Base-by-base conservation (phyloP, 345 rosid genomes). In the Eutrema japonicum region DNA sequence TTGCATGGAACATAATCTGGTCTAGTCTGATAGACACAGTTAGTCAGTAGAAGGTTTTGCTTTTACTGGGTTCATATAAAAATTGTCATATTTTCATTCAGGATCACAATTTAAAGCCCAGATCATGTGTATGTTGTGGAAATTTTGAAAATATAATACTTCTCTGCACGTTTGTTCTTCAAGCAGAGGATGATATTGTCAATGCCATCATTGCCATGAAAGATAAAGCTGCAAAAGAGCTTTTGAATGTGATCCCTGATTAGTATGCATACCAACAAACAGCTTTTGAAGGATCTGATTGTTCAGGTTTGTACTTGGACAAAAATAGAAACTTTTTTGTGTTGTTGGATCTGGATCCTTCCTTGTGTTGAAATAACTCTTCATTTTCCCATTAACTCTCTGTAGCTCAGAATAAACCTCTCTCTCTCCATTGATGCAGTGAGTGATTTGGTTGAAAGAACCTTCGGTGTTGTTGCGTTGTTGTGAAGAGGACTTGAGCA, bases 171-270 rank as follows among this genome's bases (percentile, higher is more conserved):
- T 76, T 45, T 60, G 85, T 91, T 74, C 97, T 91, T 83, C 92
- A 87, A 78, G 91, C 91, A 67, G 91, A 91, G 76, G 95, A 91
- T 82, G 97, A 91, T 65, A 82, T 83, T 62, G 84, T 91, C 47
- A 91, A 82, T 79, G 75, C 81, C 66, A 91, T 91, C 47, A 91
- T 81, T 79, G 75, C 81, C 66, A 91, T 91, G 91, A 89, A 79
- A 66, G 91, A 86, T 16, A 80, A 81, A 11, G 87, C 95, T 14
- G 73, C 82, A 14, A 89, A 85, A 79, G 95, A 91, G 38, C 89
- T 91, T 74, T 81, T 89, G 72, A 85, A 66, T 66, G 91, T 85
- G 66, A 83, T 86, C 55, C 69, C 40, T 13, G 64, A 87, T 77
- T 84, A 84, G 60, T 75, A 82, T 78, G 77, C 35, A 1, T 91